These are phyloP conservation scores for Coemansia sp. DNA, from an alignment of 192 early-diverging fungal genomes.

Conservation along the genomic window DNA sequence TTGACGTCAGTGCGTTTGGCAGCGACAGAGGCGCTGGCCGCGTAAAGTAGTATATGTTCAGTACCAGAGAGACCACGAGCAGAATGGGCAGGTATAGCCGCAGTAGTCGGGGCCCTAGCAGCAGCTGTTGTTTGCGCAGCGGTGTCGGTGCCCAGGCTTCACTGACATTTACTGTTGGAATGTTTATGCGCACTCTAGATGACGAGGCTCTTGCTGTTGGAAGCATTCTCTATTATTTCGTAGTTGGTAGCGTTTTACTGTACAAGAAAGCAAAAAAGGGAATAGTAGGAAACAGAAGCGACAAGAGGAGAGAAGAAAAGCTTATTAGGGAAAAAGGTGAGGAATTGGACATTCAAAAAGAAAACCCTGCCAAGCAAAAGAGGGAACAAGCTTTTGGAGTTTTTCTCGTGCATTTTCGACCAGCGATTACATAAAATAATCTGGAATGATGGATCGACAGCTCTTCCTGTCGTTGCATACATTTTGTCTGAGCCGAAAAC, in stretches of 20 bases:
- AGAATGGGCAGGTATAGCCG: constrained; percentile 38
- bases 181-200: constrained; percentile 53
- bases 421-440: no score
- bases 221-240: constrained; percentile 10
- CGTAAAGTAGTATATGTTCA: constrained; percentile 56
- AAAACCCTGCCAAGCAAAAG: neutral
- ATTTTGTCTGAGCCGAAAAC: no score
- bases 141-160: constrained; percentile 49
- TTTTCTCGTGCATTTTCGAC: neutral
- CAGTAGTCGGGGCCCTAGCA: constrained; percentile 17
- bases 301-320: neutral
- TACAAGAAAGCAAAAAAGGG: neutral
- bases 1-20: constrained; percentile 30
- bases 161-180: constrained; percentile 51
- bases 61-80: constrained; percentile 37
- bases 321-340: neutral
- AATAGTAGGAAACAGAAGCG: neutral
- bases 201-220: constrained; percentile 35
- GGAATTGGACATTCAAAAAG: neutral
- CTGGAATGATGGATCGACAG: no score
- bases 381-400: no score
- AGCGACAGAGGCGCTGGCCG: constrained; percentile 38
- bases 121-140: constrained; percentile 46
- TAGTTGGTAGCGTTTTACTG: neutral
- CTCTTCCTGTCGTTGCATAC: no score